These are phyloP conservation scores for Acacia crassicarpa DNA, from an alignment of 306 rosid genomes.

Conservation along the genomic window DNA sequence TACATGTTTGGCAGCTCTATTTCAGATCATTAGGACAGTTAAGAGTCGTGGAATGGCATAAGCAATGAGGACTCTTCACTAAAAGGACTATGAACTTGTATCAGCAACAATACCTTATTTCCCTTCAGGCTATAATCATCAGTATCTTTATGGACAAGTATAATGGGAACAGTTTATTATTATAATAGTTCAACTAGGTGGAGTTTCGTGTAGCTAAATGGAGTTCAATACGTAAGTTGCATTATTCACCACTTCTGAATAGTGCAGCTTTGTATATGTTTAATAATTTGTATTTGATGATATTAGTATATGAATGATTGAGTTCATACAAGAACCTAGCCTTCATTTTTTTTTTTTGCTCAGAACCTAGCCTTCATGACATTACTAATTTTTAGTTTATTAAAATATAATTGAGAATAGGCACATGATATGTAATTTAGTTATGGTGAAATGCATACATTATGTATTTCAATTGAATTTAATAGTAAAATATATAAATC, in stretches of 20 bases:
- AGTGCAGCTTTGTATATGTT: background rate
- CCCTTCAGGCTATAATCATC: background rate
- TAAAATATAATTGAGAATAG: background rate
- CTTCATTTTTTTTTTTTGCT: too few relatives aligned
- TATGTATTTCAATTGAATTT: background rate
- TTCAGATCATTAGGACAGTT: conserved; percentile 60
- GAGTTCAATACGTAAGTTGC: background rate
- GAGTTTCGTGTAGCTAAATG: background rate
- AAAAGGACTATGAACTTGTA: background rate
- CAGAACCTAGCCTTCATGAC: background rate
- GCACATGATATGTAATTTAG: background rate
- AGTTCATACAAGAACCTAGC: background rate
- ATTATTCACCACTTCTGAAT: background rate
- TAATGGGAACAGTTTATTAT: conserved; percentile 20
- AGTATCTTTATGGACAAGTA: conserved; percentile 14
- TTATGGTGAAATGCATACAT: background rate
- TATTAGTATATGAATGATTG: background rate
- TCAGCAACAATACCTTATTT: conserved; percentile 2
- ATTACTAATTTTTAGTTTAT: background rate
- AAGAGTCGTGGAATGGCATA: conserved; percentile 55
- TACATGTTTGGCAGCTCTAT: conserved; percentile 53
- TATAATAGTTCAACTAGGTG: conserved; percentile 20
- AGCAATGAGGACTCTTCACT: conserved; percentile 5
- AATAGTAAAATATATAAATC: background rate
- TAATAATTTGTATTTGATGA: background rate